Conservation (phyloP, 768 basidiomycete genomes). For the Hericium alpestre region DNA sequence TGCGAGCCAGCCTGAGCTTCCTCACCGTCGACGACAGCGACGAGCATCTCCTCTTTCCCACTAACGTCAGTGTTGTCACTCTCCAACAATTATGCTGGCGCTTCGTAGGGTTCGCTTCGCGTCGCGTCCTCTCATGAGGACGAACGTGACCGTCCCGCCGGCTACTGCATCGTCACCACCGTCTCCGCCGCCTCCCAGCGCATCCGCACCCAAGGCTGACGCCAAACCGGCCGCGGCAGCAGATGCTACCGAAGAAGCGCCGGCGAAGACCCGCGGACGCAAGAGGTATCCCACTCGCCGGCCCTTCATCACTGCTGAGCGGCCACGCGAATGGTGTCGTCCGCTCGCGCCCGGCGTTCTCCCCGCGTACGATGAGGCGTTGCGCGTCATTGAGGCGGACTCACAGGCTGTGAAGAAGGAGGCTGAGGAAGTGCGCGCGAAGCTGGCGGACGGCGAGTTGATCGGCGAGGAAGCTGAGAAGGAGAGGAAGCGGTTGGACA, state of each 20-base stretch:
- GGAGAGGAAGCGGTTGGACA: slow-evolving; percentile 32
- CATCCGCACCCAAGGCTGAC: not conserved
- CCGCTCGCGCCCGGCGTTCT: slow-evolving; percentile 53
- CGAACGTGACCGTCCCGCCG: slow-evolving; percentile 7
- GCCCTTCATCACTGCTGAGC: slow-evolving; percentile 39
- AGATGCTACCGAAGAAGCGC: not conserved
- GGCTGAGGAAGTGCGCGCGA: slow-evolving; percentile 26
- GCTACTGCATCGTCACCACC: not conserved
- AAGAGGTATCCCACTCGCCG: slow-evolving; percentile 25
- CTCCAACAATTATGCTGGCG: slow-evolving; percentile 6
- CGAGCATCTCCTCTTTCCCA: too few relatives aligned
- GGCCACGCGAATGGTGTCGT: slow-evolving; percentile 52
- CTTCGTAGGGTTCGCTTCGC: slow-evolving; percentile 5
- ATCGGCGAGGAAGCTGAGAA: slow-evolving; percentile 13
- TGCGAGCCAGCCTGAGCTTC: not conserved
- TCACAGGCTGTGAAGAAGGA: slow-evolving; percentile 37
- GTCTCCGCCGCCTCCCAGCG: not conserved
- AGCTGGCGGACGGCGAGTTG: slow-evolving; percentile 11
- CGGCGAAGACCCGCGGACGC: slow-evolving; percentile 1
- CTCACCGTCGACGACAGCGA: not conserved
- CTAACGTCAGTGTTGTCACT: not conserved
- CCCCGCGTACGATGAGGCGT: slow-evolving; percentile 78
- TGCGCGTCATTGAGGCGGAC: slow-evolving; percentile 60
- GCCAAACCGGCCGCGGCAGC: not conserved
- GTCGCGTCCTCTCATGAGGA: slow-evolving; percentile 4